phyloP scores from a whole-genome alignment of 768 basidiomycete species.

The Termitomyces sp. region DNA sequence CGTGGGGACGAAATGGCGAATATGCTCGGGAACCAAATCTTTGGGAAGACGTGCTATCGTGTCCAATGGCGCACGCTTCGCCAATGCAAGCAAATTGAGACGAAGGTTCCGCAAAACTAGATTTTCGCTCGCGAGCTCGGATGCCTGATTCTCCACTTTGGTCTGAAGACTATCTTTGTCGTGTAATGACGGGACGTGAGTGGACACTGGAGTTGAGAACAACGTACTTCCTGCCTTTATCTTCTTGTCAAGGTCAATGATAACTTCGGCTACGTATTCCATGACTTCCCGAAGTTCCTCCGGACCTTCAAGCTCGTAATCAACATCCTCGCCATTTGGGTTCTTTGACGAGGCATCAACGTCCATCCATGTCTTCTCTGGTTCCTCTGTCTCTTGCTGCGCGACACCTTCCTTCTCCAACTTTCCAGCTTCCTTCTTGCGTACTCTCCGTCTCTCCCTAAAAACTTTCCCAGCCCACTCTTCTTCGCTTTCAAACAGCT shows the following conservation, averaged over 20 bases:
- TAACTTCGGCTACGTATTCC: constrained; percentile 47
- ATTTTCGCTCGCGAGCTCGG: constrained; percentile 30
- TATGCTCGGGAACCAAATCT: constrained; percentile 60
- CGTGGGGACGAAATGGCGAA: constrained; percentile 60
- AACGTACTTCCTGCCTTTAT: constrained; percentile 12
- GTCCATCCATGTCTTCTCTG: constrained; percentile 26
- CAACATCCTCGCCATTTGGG: constrained; percentile 7
- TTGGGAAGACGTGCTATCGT: constrained; percentile 58
- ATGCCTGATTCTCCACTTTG: background rate
- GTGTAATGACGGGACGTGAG: background rate
- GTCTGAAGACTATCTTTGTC: constrained; percentile 1
- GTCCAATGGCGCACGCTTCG: constrained; percentile 72
- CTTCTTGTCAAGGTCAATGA: constrained; percentile 37
- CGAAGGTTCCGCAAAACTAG: constrained; percentile 50
- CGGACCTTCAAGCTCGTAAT: constrained; percentile 33
- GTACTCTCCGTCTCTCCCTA: constrained; percentile 24
- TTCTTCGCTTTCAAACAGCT: constrained; percentile 43
- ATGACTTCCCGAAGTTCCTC: constrained; percentile 52
- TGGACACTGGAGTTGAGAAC: constrained; percentile 1
- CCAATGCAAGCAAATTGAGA: constrained; percentile 70
- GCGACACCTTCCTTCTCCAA: background rate
- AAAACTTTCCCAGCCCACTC: constrained; percentile 45
- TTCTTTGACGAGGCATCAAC: constrained; percentile 22
- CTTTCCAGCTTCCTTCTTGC: constrained; percentile 10
- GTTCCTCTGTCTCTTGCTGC: constrained; percentile 24